Percentiles rank a stretch among this genome's conserved stretches.
Conservation (phyloP, 2,329 filamentous ascomycete genomes). For the Verticillium dahliae region DNA sequence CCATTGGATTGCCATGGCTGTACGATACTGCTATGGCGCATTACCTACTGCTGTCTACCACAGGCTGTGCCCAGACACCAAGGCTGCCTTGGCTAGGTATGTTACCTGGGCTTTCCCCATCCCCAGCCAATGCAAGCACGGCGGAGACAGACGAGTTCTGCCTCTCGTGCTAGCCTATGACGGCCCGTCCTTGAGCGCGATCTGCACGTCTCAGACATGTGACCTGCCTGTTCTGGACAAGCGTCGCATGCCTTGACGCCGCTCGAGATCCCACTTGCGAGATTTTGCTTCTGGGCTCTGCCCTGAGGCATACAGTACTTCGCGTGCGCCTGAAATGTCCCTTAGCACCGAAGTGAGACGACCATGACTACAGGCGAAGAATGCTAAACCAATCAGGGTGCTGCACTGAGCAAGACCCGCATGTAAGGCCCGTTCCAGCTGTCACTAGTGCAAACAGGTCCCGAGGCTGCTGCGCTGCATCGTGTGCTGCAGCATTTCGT, state of each 20-base stretch:
- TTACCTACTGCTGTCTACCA: not conserved
- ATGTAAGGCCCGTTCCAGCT: not conserved
- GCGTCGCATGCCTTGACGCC: not conserved
- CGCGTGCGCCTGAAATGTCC: not conserved
- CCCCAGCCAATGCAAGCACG: not conserved
- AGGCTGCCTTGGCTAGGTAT: not conserved
- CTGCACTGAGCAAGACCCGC: not conserved
- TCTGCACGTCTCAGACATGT: not conserved
- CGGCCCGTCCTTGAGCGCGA: not conserved
- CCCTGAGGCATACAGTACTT: not conserved
- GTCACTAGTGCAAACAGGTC: not conserved
- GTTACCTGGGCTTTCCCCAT: not conserved
- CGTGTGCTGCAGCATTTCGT: not conserved
- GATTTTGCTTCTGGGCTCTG: not conserved
- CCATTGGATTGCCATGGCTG: not conserved
- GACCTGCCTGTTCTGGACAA: not conserved
- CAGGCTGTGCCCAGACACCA: not conserved
- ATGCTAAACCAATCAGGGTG: not conserved
- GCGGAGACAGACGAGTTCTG: not conserved
- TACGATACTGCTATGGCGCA: not conserved
- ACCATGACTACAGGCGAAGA: not conserved
- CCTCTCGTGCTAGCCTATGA: not conserved
- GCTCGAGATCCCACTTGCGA: not conserved
- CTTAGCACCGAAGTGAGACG: not conserved
- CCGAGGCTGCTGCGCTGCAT: not conserved